Base-by-base conservation (phyloP, 768 basidiomycete species). In the Auricularia heimuer region DNA sequence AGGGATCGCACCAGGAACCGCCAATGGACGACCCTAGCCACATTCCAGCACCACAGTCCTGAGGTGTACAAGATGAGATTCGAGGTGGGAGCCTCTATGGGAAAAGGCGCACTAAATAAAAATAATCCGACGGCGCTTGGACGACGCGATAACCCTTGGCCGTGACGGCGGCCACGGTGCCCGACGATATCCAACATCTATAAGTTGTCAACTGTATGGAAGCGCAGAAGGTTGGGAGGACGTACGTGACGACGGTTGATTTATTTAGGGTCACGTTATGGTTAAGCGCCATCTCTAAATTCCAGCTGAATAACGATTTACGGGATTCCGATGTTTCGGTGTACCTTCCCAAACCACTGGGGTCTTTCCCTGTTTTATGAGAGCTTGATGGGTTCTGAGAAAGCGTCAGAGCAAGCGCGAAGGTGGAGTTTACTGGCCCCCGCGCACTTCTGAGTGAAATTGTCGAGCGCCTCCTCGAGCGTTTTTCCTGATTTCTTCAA, bases 21-120 rank as follows among this genome's bases (percentile, higher is more conserved):
- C 65, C 69, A 10, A 68, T 72, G 70, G 73, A 51, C 63, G 81
- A 45, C 67, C 79, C 65, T 73, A 82, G 60, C 82, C 83, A 65
- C 77, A 82, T 72, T 68, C 83, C 66, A 70, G 71, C 65, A 66
- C 75, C 66, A 64, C 78, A 63, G 73, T 79, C 70, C 70, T 73
- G 39, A 29, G 29, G n/a, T 33, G 60, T n/a, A 24, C 36, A 12
- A 3, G 12, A 7, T 61, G 6, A 60, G 18, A 16, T 16, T 18
- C 1, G 16, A 16, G 33, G 16, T 12, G 37, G 33, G 44, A 45
- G 29, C 44, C 24, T 24, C 34, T 18, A n/a, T 61, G 33, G 18
- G 58, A 8, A 62, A 58, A 39, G 33, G 21, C 54, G 24, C 47
- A 65, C 67, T 56, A 79, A 72, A 66, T 79, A 79, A 62, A 78